Conservation (phyloP, 768 basidiomycete species). For the Lyophyllum shimeji region DNA sequence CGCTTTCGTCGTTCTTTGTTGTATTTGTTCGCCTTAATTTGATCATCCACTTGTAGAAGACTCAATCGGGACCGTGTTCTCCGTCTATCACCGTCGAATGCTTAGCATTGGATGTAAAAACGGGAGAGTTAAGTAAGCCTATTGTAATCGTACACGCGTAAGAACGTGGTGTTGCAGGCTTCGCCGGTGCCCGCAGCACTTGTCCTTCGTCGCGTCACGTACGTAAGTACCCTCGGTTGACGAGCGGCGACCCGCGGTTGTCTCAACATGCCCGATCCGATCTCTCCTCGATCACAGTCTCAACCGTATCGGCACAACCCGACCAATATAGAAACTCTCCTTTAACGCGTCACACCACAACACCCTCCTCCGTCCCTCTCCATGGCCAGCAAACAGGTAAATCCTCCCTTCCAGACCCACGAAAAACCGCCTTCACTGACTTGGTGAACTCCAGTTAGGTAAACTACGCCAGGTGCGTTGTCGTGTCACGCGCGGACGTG, state of each 20-base stretch:
- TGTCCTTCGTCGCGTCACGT: too few species aligned
- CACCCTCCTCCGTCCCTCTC: not conserved
- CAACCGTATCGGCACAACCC: slow-evolving; percentile 5
- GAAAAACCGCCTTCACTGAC: not conserved
- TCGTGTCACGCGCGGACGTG: not conserved
- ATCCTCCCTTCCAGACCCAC: slow-evolving; percentile 11
- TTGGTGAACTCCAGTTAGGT: slow-evolving; percentile 53
- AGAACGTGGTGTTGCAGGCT: too few species aligned
- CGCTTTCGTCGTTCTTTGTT: not conserved
- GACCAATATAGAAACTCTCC: not conserved
- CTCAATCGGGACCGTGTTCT: not conserved
- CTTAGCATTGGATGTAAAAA: not conserved
- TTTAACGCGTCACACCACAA: slow-evolving; percentile 10
- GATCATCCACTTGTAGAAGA: not conserved
- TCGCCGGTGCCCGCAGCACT: too few species aligned
- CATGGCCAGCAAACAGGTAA: slow-evolving; percentile 72
- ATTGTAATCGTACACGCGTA: too few species aligned
- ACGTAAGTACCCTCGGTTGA: too few species aligned
- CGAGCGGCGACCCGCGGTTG: too few species aligned
- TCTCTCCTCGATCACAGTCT: slow-evolving; percentile 15
- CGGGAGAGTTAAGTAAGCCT: too few species aligned
- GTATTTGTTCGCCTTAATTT: not conserved
- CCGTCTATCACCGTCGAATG: not conserved
- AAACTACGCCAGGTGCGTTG: slow-evolving; percentile 68
- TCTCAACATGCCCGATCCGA: slow-evolving; percentile 13